A percentile compares a stretch with the other conserved stretches of the same genome.
Conservation (phyloP, 305 asterid species). For the Fraxinus sp. region DNA sequence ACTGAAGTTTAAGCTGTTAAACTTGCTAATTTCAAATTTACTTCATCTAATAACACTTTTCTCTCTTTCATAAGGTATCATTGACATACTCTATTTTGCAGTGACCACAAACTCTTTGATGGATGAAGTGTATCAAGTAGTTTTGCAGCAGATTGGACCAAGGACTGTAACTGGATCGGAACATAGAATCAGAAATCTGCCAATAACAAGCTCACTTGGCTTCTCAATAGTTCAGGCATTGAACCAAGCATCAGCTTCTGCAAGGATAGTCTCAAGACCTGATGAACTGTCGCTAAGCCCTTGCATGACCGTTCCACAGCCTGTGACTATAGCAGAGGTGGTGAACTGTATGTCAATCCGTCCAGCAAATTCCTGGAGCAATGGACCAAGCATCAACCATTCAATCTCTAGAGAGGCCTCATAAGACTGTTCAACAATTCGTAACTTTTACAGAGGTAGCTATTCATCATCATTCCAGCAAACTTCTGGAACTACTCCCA, state of each 20-base stretch:
- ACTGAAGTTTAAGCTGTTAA: not conserved
- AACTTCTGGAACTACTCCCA: not conserved
- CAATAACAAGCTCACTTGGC: not conserved
- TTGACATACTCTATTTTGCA: not conserved
- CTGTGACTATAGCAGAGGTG: constrained; percentile 5
- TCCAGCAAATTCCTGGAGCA: not conserved
- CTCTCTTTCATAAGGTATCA: not conserved
- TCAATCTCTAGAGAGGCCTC: not conserved
- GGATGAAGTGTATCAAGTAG: constrained; percentile 21
- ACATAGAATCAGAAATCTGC: not conserved
- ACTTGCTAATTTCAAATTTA: not conserved
- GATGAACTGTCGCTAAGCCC: not conserved
- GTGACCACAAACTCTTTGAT: constrained; percentile 26
- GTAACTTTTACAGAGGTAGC: not conserved
- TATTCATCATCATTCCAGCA: constrained; percentile 1
- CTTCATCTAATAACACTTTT: not conserved
- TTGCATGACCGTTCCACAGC: not conserved
- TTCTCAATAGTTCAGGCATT: not conserved
- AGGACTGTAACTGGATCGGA: constrained; percentile 9
- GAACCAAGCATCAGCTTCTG: constrained; percentile 15
- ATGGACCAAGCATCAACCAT: not conserved
- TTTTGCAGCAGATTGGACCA: not conserved
- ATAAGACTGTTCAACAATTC: not conserved
- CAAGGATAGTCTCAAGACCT: constrained; percentile 9
- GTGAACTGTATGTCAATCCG: not conserved